Evolutionary conservation across 2,329 filamentous ascomycete species (phyloP).

Genomic region (Eutypa lata): DNA sequence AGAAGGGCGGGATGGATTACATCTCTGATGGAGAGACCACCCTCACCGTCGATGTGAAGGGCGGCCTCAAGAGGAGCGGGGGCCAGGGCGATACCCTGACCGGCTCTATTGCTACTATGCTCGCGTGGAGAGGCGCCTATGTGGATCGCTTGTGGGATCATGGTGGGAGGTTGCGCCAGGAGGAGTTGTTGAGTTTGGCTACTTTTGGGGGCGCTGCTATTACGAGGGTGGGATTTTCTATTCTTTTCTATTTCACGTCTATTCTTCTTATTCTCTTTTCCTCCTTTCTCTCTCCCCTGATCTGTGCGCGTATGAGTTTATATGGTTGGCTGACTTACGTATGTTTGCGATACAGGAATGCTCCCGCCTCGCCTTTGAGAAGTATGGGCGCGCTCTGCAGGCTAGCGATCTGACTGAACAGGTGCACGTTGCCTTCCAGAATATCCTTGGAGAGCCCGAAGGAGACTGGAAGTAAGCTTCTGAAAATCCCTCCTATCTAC

Average conservation of each 20-base stretch:
- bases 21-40: constrained; percentile 78
- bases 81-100: constrained; percentile 96
- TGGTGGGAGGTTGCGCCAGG: constrained; percentile 43
- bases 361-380: constrained; percentile 80
- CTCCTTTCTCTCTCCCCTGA: background rate
- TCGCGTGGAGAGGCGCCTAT: constrained; percentile 88
- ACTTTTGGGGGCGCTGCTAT: constrained; percentile 85
- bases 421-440: constrained; percentile 77
- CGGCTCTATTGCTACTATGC: constrained; percentile 80
- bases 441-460: constrained; percentile 70
- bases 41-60: constrained; percentile 72
- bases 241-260: no score
- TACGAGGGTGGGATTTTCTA: constrained; percentile 72
- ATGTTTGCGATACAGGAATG: constrained; percentile 57
- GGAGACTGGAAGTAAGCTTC: background rate
- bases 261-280: background rate
- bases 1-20: constrained; percentile 81
- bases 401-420: constrained; percentile 91
- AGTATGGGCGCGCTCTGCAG: constrained; percentile 84
- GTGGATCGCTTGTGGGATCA: constrained; percentile 76
- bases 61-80: constrained; percentile 85
- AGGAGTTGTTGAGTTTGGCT: constrained; percentile 69
- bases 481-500: no score
- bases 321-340: constrained; percentile 1
- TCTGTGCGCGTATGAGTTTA: no score